Evolutionary conservation across 306 rosid genomes (phyloP).

Genomic region (Herpetospermum pedunculosum): DNA sequence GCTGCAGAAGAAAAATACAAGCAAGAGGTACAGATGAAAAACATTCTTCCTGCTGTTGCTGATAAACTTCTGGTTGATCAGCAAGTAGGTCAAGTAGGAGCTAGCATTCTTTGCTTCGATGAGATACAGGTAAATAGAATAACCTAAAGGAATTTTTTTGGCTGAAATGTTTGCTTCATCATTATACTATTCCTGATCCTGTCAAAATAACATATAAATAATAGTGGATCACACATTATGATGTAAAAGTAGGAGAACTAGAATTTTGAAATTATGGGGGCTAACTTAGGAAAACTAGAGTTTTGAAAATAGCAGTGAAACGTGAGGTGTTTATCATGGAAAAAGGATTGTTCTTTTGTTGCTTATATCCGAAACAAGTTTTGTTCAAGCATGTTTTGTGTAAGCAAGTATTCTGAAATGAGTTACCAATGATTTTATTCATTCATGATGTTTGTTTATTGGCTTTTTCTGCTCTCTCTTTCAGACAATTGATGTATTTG

Average conservation of each 20-base stretch:
- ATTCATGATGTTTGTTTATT: background rate
- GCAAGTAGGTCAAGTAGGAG: constrained; percentile 56
- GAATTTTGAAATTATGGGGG: background rate
- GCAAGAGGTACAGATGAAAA: constrained; percentile 71
- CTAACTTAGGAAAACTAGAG: background rate
- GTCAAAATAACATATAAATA: background rate
- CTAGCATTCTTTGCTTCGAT: constrained; percentile 86
- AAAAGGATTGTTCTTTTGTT: background rate
- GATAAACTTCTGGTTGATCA: constrained; percentile 60
- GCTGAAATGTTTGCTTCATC: background rate
- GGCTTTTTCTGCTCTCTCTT: constrained; percentile 21
- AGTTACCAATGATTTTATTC: background rate
- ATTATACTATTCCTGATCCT: background rate
- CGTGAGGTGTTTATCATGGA: background rate
- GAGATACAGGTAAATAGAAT: constrained; percentile 71
- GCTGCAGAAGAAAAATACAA: constrained; percentile 84
- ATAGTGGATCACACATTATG: background rate
- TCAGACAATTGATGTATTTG: constrained; percentile 99
- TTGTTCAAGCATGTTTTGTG: background rate
- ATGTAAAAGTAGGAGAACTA: background rate
- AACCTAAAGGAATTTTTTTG: background rate
- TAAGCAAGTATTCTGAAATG: background rate
- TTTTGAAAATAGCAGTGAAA: background rate
- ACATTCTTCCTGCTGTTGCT: constrained; percentile 90
- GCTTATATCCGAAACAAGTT: background rate